Evolutionary conservation across 2,329 filamentous ascomycete species (phyloP).

Genomic region (Aspergillus felis): DNA sequence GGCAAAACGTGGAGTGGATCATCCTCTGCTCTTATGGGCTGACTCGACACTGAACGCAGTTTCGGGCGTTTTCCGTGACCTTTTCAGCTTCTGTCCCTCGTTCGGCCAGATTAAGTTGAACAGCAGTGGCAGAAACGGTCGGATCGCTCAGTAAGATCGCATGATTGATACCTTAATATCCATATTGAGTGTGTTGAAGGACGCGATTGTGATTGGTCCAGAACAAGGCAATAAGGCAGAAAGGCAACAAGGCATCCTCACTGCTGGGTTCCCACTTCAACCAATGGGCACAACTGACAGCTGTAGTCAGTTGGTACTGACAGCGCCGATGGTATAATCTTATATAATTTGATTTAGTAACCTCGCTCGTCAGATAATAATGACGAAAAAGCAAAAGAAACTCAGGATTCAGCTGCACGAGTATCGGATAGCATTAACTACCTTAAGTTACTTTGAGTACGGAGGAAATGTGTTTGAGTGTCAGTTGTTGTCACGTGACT

Average conservation of each 20-base stretch:
- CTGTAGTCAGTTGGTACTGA: no score
- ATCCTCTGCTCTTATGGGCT: not conserved
- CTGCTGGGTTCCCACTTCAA: not conserved
- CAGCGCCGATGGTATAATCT: not conserved
- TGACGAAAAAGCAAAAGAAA: not conserved
- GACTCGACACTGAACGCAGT: not conserved
- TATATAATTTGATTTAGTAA: not conserved
- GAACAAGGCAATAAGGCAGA: not conserved
- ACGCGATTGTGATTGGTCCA: not conserved
- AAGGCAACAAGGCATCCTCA: not conserved
- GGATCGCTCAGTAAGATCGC: not conserved
- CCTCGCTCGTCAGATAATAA: not conserved
- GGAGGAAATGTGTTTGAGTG: no score
- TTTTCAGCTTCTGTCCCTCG: not conserved
- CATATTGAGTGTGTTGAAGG: not conserved
- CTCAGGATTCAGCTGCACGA: no score
- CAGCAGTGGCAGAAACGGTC: not conserved
- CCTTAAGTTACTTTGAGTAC: no score
- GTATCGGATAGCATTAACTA: no score
- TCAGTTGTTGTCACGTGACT: not conserved
- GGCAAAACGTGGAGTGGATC: not conserved
- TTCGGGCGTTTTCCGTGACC: not conserved
- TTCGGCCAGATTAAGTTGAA: not conserved
- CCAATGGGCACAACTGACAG: not conserved
- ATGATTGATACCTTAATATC: not conserved